Evolutionary conservation across 257 asterid genomes (phyloP).

Genomic region (Prunella vulgaris): DNA sequence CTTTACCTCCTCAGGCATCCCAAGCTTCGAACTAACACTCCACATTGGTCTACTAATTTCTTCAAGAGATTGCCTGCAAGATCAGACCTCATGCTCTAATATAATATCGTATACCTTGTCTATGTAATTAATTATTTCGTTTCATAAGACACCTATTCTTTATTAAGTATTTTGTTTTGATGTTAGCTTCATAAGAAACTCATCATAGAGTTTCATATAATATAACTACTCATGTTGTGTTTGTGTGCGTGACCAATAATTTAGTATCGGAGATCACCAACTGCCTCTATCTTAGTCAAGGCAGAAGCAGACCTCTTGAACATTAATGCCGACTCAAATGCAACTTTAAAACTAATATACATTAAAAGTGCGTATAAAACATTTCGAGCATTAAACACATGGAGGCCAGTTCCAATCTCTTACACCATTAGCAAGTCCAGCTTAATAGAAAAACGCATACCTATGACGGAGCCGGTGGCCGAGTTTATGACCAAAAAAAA

Average conservation of each 20-base stretch:
- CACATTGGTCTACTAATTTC: slow-evolving; percentile 51
- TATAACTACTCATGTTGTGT: background rate
- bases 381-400: background rate
- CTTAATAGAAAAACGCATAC: background rate
- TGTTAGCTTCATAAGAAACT: too few species aligned
- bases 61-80: slow-evolving; percentile 79
- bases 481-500: slow-evolving; percentile 25
- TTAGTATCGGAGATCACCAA: too few species aligned
- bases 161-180: too few species aligned
- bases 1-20: slow-evolving; percentile 68
- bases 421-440: background rate
- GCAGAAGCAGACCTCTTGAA: too few species aligned
- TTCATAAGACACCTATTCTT: too few species aligned
- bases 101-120: too few species aligned
- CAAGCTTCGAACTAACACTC: slow-evolving; percentile 56
- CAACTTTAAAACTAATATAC: background rate
- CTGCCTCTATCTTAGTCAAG: too few species aligned
- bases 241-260: background rate
- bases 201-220: too few species aligned
- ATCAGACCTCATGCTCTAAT: slow-evolving; percentile 63
- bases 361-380: background rate
- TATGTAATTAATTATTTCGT: too few species aligned
- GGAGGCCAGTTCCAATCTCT: background rate
- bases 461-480: slow-evolving; percentile 21
- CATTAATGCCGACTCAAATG: too few species aligned